Base-by-base conservation (phyloP, 139 green algal genomes). In the Micromonas commoda region DNA sequence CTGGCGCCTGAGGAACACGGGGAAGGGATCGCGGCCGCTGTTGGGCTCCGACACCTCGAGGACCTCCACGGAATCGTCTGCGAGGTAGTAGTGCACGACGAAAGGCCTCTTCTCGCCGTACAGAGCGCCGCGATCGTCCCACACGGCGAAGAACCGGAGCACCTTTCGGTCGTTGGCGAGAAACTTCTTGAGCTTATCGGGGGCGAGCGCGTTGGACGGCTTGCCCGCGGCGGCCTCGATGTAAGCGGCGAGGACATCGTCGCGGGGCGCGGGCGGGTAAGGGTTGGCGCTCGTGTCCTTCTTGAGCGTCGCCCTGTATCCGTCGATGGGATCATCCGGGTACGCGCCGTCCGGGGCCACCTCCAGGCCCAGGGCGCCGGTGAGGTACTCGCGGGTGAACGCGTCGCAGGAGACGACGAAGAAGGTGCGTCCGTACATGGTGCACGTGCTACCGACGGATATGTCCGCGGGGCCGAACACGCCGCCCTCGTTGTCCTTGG, bases 1-100 rank as follows among this genome's bases (percentile, higher is more conserved):
- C 5, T 76, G 85, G 51, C 93, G 86, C 35, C 87, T 88, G 0
- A 97, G 85, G 87, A 97, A 93, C 28, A 93, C 81, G 20, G 92
- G 89, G 85, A 96, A 97, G 4, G 28, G 86, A 57, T 94, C 88
- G 31, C 90, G 86, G 5, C 93, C 92, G 16, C 35, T 87, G 84
- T 97, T 97, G 76, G 77, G 81, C 75, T 95, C 90, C 38, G 91
- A 66, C 32, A 90, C 75, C 84, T 98, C 93, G 60, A 96, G 85
- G 34, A 98, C 91, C 85, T 97, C 93, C 20, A 95, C 88, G 0
- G 87, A 95, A 87, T 96, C 89, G 77, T 97, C 92, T 79, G 94
- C 90, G 39, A 97, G 84, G 79, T 91, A 97, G 84, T 93, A 97
- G 82, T 96, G 92, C 74, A 98, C 81, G 64, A 93, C 85, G 80